phyloP scores from a whole-genome alignment of 1,139 yeast genomes.

The Blastobotrys malaysiensis region DNA sequence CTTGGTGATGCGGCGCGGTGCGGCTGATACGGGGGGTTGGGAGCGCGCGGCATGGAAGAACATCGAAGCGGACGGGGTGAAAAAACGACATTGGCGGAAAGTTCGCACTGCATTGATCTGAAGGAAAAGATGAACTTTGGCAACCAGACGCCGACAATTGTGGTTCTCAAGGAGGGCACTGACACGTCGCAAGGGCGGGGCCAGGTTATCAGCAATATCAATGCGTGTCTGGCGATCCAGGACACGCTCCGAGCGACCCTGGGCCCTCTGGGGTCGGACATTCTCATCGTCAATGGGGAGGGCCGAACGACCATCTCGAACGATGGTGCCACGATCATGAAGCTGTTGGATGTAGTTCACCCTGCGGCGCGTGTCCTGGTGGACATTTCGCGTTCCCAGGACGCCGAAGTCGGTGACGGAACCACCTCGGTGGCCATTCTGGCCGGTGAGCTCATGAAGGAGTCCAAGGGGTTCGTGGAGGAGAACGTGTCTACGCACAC shows the following conservation, averaged over 20 bases:
- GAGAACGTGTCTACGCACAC: constrained; percentile 93
- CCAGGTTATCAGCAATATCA: constrained; percentile 88
- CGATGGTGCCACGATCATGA: constrained; percentile 96
- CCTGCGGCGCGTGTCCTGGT: constrained; percentile 97
- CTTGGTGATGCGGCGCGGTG: too few relatives aligned
- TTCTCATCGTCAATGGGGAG: constrained; percentile 71
- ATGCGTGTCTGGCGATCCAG: constrained; percentile 95
- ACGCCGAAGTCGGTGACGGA: constrained; percentile 99
- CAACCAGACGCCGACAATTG: constrained; percentile 93
- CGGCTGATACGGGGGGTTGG: too few relatives aligned
- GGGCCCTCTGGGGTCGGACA: constrained; percentile 97
- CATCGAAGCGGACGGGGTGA: neutral
- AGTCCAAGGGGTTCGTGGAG: constrained; percentile 83
- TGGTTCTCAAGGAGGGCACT: constrained; percentile 95
- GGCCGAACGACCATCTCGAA: constrained; percentile 93
- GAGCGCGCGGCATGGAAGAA: constrained; percentile 5
- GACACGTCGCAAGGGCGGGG: constrained; percentile 96
- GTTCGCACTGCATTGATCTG: neutral
- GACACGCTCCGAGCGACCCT: constrained; percentile 91
- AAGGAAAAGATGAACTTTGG: constrained; percentile 64
- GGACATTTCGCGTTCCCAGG: constrained; percentile 93
- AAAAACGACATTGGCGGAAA: neutral
- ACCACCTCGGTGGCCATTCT: constrained; percentile 91
- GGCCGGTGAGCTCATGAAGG: constrained; percentile 93
- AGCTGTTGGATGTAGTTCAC: constrained; percentile 89